Conservation (phyloP, 1,139 yeast genomes). For the Candida pseudoviswanathii region DNA sequence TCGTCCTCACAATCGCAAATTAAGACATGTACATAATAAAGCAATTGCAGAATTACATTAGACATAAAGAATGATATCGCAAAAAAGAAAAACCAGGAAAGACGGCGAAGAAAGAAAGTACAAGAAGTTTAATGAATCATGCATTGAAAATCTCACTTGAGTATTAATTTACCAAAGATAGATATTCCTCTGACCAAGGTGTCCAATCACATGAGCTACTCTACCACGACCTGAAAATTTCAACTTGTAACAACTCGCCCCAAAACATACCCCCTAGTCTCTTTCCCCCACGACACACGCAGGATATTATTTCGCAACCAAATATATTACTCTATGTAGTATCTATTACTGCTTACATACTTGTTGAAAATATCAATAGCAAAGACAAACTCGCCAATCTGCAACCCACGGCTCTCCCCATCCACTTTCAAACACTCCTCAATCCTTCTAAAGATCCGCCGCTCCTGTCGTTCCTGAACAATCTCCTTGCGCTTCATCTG, state of each 20-base stretch:
- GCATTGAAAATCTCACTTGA: background rate
- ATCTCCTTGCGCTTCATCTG: constrained; percentile 20
- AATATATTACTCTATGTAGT: constrained; percentile 9
- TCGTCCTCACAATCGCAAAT: background rate
- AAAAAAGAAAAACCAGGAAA: background rate
- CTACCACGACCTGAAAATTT: background rate
- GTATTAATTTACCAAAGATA: background rate
- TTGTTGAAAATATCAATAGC: constrained; percentile 19
- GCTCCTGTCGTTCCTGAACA: constrained; percentile 20
- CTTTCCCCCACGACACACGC: background rate
- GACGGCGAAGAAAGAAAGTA: background rate
- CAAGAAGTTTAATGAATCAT: background rate
- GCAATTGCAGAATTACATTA: background rate
- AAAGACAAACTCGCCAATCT: constrained; percentile 23
- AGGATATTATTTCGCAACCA: constrained; percentile 4
- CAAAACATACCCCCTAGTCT: background rate
- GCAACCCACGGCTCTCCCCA: constrained; percentile 8
- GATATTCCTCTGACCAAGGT: background rate
- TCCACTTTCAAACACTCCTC: constrained; percentile 16
- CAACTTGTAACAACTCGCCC: background rate
- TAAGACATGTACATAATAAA: background rate
- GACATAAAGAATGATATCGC: background rate
- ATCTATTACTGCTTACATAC: constrained; percentile 16
- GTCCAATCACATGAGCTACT: background rate
- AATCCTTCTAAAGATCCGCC: constrained; percentile 22